These are phyloP conservation scores for Digitaria exilis DNA, from an alignment of 202 grass and related monocot genomes.

Conservation along the genomic window DNA sequence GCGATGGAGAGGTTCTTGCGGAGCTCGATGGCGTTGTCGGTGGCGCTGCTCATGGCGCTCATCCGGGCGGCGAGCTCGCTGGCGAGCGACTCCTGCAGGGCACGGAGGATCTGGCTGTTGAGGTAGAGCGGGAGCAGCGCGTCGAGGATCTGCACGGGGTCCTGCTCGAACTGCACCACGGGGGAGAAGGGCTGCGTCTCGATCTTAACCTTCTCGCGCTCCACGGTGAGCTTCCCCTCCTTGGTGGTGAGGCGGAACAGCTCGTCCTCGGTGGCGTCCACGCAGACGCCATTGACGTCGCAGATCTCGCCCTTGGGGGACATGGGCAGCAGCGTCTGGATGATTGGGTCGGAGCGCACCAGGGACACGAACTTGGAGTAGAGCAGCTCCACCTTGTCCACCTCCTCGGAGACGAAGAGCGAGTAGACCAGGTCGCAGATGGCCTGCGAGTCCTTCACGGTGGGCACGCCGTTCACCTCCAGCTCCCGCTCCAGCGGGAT, in stretches of 20 bases:
- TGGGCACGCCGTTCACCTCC: constrained; percentile 66
- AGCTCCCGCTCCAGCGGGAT: constrained; percentile 75
- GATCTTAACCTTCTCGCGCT: constrained; percentile 81
- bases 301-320: constrained; percentile 95
- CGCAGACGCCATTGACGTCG: constrained; percentile 87
- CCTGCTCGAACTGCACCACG: constrained; percentile 97
- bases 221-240: constrained; percentile 87
- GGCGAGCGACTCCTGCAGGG: constrained; percentile 91
- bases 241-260: constrained; percentile 96
- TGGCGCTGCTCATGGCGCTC: constrained; percentile 92
- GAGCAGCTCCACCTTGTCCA: constrained; percentile 97
- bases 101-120: constrained; percentile 92
- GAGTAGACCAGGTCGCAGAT: constrained; percentile 93
- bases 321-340: constrained; percentile 94
- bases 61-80: constrained; percentile 91
- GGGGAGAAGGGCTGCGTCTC: constrained; percentile 72
- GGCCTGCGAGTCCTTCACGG: constrained; percentile 81
- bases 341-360: constrained; percentile 88
- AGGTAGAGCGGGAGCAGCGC: constrained; percentile 94
- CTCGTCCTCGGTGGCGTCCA: constrained; percentile 87
- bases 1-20: constrained; percentile 56
- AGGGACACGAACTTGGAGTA: constrained; percentile 93
- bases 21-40: constrained; percentile 81
- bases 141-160: constrained; percentile 94
- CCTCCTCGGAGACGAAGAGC: constrained; percentile 89